Evolutionary conservation across 73 alveolate genomes (phyloP).

Genomic region (Paramecium sexaurelia): DNA sequence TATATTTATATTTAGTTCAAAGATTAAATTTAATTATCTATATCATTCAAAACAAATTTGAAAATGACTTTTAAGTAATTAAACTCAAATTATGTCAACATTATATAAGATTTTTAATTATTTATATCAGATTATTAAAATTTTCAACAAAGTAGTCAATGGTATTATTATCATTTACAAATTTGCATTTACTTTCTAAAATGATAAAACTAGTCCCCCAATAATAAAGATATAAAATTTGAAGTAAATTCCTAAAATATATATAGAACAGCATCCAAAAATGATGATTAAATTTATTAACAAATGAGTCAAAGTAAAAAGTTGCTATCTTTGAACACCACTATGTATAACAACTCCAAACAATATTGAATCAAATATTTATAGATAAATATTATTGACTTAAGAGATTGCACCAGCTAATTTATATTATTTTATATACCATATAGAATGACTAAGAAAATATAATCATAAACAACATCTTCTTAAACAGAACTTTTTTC

Average conservation of each 20-base stretch:
- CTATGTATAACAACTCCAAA: conserved; percentile 32
- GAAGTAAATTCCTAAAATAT: conserved; percentile 13
- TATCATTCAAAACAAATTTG: background rate
- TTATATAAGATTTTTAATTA: background rate
- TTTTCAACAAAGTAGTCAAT: background rate
- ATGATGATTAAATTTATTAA: background rate
- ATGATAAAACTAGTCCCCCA: background rate
- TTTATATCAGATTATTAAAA: background rate
- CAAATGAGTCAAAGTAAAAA: background rate
- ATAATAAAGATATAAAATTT: background rate
- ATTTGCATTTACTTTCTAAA: background rate
- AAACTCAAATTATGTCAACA: background rate
- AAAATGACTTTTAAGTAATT: background rate
- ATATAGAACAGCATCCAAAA: background rate
- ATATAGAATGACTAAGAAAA: background rate
- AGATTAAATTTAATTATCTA: background rate
- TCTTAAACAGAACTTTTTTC: background rate
- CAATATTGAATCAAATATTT: background rate
- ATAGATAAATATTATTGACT: background rate
- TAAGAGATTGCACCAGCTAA: conserved; percentile 22
- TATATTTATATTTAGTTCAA: background rate
- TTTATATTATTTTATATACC: background rate
- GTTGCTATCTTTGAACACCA: background rate
- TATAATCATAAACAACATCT: background rate
- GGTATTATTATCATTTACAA: background rate